Evolutionary conservation across 768 basidiomycete genomes (phyloP), one percentile per base, ranked within the genome.

Genomic region (Suillus luteus): DNA sequence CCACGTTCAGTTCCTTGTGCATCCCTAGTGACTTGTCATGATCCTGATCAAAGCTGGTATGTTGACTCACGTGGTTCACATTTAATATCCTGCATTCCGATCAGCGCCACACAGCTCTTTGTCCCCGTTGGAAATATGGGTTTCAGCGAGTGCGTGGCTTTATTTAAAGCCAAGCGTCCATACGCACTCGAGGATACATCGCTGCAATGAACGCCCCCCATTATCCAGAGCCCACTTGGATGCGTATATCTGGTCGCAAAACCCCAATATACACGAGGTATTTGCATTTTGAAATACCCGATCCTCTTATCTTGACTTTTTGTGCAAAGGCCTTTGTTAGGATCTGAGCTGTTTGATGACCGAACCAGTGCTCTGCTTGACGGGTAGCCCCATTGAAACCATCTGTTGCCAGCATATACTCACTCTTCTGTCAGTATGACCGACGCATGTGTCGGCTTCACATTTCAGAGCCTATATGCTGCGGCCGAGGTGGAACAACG

Each of bases 271-370:
- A 58, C 17, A 58, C 40, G 4, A 58, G 57, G 57, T 58, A 58
- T 41, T 12, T 31, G 3, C 35, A 12, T 1, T 4, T 41, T 12
- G 24, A 9, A 17, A 58, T 58, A 41, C 1, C 17, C 15, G 17
- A 27, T 27, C 7, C 17, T 17, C 11, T 58, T 43, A 19, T 10
- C 17, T 40, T 41, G 40, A 58, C 27, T 27, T 11, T 15, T 43
- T 31, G 24, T 58, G 0, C 17, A 58, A 19, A 67, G 67, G 58
- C 67, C 63, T 2, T 55, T 68, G 2, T 51, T 68, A 17, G 67
- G 66, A 15, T 68, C 67, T 10, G 67, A 68, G 31, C 40, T 68
- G 17, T 59, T 68, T 24, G 48, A 60, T 2, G 55, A 68, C n/a
- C 51, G 46, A 35, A 59, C 54, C 31, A 67, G 66, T 24, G 60